These are phyloP conservation scores for Astrephomene gubernaculifera DNA, from an alignment of 139 green algal species.

Conservation along the genomic window DNA sequence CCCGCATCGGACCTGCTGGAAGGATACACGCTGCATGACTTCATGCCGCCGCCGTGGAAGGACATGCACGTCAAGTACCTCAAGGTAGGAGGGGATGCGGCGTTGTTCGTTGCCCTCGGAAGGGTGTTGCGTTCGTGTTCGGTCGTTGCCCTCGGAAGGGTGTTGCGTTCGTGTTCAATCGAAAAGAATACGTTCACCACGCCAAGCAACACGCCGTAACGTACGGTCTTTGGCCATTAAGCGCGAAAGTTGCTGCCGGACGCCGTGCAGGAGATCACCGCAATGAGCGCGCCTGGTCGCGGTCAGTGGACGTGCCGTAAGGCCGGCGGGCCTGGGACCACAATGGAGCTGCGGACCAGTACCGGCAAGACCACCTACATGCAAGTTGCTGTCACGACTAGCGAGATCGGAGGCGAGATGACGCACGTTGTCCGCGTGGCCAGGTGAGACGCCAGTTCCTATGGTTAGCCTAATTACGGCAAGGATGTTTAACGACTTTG, in stretches of 20 bases:
- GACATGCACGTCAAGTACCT: conserved; percentile 22
- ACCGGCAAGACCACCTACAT: conserved; percentile 12
- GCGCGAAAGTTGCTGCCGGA: background rate
- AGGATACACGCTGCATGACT: conserved; percentile 22
- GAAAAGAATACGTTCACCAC: no score
- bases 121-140: background rate
- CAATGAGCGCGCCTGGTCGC: background rate
- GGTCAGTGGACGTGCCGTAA: conserved; percentile 9
- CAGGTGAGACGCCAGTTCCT: background rate
- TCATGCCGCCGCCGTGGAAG: conserved; percentile 24
- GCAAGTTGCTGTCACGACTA: background rate
- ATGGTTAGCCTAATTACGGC: background rate
- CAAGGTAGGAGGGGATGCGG: conserved; percentile 4
- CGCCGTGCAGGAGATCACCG: background rate
- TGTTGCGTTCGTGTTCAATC: background rate
- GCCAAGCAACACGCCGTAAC: no score
- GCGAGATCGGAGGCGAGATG: background rate
- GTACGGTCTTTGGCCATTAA: no score
- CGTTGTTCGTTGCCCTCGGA: no score
- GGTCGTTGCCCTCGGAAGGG: background rate
- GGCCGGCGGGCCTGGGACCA: background rate
- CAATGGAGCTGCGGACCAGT: conserved; percentile 15
- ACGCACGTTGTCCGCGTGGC: background rate
- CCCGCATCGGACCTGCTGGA: background rate
- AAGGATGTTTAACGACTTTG: background rate